Base-by-base conservation (phyloP, 768 basidiomycete species). In the Russula earlei region DNA sequence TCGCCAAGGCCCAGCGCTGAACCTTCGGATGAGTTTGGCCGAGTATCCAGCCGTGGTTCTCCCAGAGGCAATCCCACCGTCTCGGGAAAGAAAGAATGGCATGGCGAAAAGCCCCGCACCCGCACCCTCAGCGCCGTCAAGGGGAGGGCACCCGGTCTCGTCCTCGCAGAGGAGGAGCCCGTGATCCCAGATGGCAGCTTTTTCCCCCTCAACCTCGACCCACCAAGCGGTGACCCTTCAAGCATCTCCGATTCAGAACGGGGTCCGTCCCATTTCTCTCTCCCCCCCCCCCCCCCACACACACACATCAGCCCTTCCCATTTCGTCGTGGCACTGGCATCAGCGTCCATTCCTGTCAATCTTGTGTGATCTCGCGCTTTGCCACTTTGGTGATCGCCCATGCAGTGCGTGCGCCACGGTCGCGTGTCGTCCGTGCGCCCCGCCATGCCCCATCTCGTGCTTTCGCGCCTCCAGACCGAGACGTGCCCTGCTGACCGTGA, bases 1-100 rank as follows among this genome's bases (percentile, higher is more conserved):
- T 14, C 40, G 11, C 45, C 67, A 63, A 66, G 67, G 61, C 34
- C 46, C 45, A 62, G 66, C 61, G 55, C 66, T 44, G 60, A 63
- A 57, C 53, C 63, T 58, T 70, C 69, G 59, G 85, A 87, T 70
- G 85, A 87, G 72, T 85, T 87, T 59, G 85, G 85, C 46, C 72
- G 81, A 49, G 74, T 82, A 55, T 64, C 70, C 52, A 78, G 77
- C 73, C 74, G 74, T 53, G 67, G 66, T 60, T 74, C 77, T 38
- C 67, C 65, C 60, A 68, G 8, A 1, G 72, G 51, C 54, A 65
- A 61, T 54, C 60, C 69, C 24, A 59, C 64, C 63, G 54, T 40
- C 53, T 49, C 57, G 29, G 52, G 41, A 49, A 47, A 59, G 61
- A 52, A 77, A 75, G 70, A 63, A 57, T 52, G 67, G 67, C 62